Base-by-base conservation (phyloP, 331 rosid species). In the Prunus yedoensis region DNA sequence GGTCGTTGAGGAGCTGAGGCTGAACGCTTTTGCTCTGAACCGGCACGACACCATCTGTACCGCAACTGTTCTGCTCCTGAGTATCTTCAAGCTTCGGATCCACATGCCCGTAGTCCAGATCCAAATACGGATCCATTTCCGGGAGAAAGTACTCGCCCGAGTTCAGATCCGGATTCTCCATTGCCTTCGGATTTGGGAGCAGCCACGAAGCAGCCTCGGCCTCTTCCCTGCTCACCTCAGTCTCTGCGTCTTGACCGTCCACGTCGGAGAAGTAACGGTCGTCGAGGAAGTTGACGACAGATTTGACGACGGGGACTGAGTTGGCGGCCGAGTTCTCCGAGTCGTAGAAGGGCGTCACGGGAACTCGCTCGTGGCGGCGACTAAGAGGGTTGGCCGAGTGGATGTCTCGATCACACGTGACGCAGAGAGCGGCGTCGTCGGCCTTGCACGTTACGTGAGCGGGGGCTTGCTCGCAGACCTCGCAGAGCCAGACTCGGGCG, bases 161-260 rank as follows among this genome's bases (percentile, higher is more conserved):
- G 78, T 87, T 89, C 66, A 81, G 89, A 83, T 95, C 96, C 32
- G 87, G 67, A 60, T 76, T 87, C 43, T 76, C 89, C 46, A 70
- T 56, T 2, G 86, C 78, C 77, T 92, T 92, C 0, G 91, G 93
- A 53, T 85, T 87, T 0, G 97, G 93, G 1, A 95, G 89, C 78
- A 95, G 81, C 97, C 99, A 95, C 1, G 97, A 92, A 38, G 99
- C 96, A 0, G 97, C 97, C 74, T 95, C 97, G 0, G 96, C 97
- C 66, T 90, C 99, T 70, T 95, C 99, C 61, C 85, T 83, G 79
- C 95, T 86, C 50, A 79, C 92, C 62, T 89, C 95, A 13, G 82
- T 72, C 27, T n/a, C 30, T 35, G 8, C 88, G 11, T 86, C 92
- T 38, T 38, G 43, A 0, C 62, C 79, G 0, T 76, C 89, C 7